A percentile compares a stretch with the other conserved stretches of the same genome.
Conservation (phyloP, 345 rosid species). For the Odontarrhena argentea region DNA sequence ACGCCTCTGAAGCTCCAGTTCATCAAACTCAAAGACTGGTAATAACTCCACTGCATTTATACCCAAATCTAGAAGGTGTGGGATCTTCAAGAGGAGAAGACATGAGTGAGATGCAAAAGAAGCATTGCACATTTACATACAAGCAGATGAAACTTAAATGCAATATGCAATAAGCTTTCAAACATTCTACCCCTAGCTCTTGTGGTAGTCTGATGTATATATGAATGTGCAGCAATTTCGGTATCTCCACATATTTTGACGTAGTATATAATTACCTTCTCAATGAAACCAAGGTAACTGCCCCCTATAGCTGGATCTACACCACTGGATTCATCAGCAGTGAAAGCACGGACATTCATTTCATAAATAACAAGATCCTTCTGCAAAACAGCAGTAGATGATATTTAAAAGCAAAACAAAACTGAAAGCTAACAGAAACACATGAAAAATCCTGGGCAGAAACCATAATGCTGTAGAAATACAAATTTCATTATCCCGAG, state of each 20-base stretch:
- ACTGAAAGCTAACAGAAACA: not conserved
- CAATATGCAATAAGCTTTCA: constrained; percentile 14
- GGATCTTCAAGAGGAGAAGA: constrained; percentile 56
- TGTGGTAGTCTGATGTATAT: not conserved
- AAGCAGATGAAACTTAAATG: constrained; percentile 8
- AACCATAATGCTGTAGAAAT: not conserved
- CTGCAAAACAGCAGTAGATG: constrained; percentile 51
- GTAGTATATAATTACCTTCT: constrained; percentile 59
- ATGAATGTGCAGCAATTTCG: not conserved
- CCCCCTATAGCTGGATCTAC: constrained; percentile 66
- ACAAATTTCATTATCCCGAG: not conserved
- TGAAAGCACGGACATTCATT: constrained; percentile 96
- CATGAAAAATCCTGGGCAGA: not conserved
- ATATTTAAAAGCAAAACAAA: not conserved
- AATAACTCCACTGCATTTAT: constrained; percentile 92
- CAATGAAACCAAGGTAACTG: constrained; percentile 80
- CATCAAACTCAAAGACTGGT: constrained; percentile 92
- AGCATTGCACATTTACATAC: constrained; percentile 19
- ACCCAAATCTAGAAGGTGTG: constrained; percentile 87
- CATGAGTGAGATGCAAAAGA: constrained; percentile 35
- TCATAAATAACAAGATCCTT: constrained; percentile 92
- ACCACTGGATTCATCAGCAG: constrained; percentile 83
- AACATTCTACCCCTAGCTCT: not conserved
- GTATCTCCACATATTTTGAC: constrained; percentile 6
- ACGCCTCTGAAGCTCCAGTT: constrained; percentile 86